Evolutionary conservation across 495 filamentous ascomycete species (phyloP).

Genomic region (Achaetomiella virescens): DNA sequence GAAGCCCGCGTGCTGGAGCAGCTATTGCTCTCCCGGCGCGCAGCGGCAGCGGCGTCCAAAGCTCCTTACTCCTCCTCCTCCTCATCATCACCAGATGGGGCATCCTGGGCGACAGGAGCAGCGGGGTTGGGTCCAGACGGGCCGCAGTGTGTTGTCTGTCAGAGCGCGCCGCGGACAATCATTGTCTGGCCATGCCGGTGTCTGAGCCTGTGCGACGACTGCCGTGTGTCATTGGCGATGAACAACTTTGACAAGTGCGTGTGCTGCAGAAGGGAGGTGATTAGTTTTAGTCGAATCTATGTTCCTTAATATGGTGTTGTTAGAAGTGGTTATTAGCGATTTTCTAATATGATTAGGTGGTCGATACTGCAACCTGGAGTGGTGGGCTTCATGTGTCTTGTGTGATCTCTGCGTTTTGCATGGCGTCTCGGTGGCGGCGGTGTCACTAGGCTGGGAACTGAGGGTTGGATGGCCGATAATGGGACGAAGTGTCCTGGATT

Average conservation of each 20-base stretch:
- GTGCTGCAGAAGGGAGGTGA: slow-evolving; percentile 80
- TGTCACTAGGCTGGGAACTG: no score
- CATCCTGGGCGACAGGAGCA: slow-evolving; percentile 60
- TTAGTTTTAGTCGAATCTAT: slow-evolving; percentile 82
- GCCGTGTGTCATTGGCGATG: slow-evolving; percentile 85
- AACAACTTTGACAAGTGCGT: slow-evolving; percentile 96
- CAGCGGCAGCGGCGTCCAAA: slow-evolving; percentile 16
- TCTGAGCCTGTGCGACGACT: slow-evolving; percentile 90
- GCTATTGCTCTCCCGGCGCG: slow-evolving; percentile 62
- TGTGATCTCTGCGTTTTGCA: no score
- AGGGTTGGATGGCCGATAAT: no score
- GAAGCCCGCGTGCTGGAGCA: slow-evolving; percentile 76
- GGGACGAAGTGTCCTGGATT: no score
- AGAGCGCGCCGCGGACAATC: slow-evolving; percentile 76
- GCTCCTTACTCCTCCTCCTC: no score
- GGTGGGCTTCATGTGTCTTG: no score
- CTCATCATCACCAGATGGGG: slow-evolving; percentile 3
- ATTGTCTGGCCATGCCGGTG: slow-evolving; percentile 97
- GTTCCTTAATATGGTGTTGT: slow-evolving; percentile 57
- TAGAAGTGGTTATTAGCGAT: neutral
- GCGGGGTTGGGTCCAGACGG: slow-evolving; percentile 66
- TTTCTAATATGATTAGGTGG: neutral
- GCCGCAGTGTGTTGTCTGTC: slow-evolving; percentile 90
- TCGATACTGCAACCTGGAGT: neutral
- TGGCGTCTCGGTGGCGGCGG: no score